phyloP scores from a whole-genome alignment of 805 yeast species.

The Spathaspora hagerdaliae region DNA sequence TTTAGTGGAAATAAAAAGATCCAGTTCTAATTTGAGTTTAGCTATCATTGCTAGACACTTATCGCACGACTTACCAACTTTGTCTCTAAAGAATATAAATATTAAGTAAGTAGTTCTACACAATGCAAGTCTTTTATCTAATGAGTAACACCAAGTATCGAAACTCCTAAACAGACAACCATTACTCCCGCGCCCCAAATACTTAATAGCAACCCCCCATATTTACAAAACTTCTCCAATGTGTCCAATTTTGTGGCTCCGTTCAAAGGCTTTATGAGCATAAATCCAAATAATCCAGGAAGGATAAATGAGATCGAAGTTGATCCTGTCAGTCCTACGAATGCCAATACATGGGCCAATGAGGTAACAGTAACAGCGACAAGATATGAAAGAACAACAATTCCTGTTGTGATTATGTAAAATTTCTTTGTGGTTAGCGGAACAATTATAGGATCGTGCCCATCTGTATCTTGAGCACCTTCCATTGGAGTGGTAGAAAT shows the following conservation, averaged over 20 bases:
- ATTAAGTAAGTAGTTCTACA: background rate
- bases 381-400: constrained; percentile 47
- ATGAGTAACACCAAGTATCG: constrained; percentile 39
- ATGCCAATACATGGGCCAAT: constrained; percentile 63
- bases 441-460: constrained; percentile 45
- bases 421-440: constrained; percentile 48
- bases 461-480: constrained; percentile 44
- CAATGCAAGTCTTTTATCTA: constrained; percentile 5
- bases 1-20: background rate
- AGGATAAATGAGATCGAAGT: constrained; percentile 73
- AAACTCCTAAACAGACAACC: constrained; percentile 51
- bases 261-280: constrained; percentile 41
- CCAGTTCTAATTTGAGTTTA: background rate
- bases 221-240: constrained; percentile 29
- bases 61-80: background rate
- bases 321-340: constrained; percentile 83
- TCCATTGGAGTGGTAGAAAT: constrained; percentile 44
- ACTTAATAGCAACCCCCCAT: constrained; percentile 41
- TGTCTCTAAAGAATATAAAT: background rate
- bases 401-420: constrained; percentile 42
- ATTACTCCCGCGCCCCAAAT: constrained; percentile 54
- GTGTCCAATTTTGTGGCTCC: constrained; percentile 21
- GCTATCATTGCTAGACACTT: background rate
- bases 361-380: constrained; percentile 59
- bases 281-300: constrained; percentile 74